These are phyloP conservation scores for Escallonia herrerae DNA, from an alignment of 129 eudicot species.

Conservation along the genomic window DNA sequence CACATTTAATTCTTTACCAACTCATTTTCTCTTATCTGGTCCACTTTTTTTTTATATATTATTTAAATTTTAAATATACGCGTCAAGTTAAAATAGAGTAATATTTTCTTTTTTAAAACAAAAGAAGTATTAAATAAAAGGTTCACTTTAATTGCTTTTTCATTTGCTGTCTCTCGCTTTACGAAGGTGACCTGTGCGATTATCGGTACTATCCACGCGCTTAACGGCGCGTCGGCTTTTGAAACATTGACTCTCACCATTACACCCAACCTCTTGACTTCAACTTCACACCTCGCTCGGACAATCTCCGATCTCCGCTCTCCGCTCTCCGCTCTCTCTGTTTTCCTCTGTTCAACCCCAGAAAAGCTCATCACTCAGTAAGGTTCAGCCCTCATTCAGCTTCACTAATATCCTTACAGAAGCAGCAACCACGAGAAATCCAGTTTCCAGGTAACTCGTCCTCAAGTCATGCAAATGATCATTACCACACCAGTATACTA, in stretches of 20 bases:
- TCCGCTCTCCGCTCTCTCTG: neutral
- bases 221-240: neutral
- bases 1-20: too few species aligned
- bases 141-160: too few species aligned
- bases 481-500: too few species aligned
- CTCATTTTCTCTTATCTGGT: too few species aligned
- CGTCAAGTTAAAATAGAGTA: too few species aligned
- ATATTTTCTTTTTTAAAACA: too few species aligned
- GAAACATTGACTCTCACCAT: neutral
- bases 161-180: too few species aligned
- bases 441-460: constrained; percentile 10
- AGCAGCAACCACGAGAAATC: neutral
- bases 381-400: neutral
- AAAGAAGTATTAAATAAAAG: too few species aligned
- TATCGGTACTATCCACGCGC: constrained; percentile 5
- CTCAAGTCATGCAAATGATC: neutral
- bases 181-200: too few species aligned
- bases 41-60: too few species aligned
- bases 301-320: neutral
- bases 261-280: constrained; percentile 11
- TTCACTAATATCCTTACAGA: neutral
- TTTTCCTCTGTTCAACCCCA: constrained; percentile 3
- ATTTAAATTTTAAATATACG: too few species aligned
- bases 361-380: neutral
- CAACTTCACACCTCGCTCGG: constrained; percentile 17